Evolutionary conservation across 768 basidiomycete species (phyloP), one percentile per base, ranked within the genome.

Genomic region (Lactarius hatsudake): DNA sequence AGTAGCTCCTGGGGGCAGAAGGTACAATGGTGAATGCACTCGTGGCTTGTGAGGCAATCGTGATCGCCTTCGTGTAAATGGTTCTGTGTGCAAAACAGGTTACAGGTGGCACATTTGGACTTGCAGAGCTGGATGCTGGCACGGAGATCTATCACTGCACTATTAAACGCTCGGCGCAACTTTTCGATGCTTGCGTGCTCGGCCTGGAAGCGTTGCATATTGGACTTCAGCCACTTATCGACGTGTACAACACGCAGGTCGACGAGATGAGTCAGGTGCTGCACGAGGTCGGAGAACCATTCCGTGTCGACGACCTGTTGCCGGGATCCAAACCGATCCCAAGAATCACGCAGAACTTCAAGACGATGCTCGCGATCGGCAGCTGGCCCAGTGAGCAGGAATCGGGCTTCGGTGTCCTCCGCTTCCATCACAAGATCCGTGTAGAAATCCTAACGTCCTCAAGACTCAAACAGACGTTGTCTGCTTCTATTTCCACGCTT

Each of bases 41-140:
- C 42, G 68, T 88, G 87, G 26, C 75, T 71, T 0, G 87, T 84
- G 40, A 74, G 73, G 67, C 87, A 88, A 61, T 85, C 74, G 67
- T 88, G 87, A 1, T 56, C 62, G 2, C 73, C 74, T 9, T 80
- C 79, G 65, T 88, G 87, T 23, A 76, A 75, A 8, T 81, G 79
- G 61, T 76, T 75, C 34, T 77, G 79, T 12, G 86, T 59, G 69
- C 87, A 88, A 18, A 75, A 70, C 3, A 87, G 75, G 51, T 83
- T 79, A 71, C 87, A 88, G 2, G 57, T 57, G 0, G 67, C 66
- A 66, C 87, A 88, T 55, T 79, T 76, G 62, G 79, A 71, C 63
- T 78, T 78, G 73, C 87, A 88, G 5, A 87, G 73, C 62, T 85
- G 80, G 1, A 84, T 74, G 53, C 76, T 80, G 3, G 78, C 75